Conservation (phyloP, 352 stramenopile genomes). For the Saprolegnia diclina region DNA sequence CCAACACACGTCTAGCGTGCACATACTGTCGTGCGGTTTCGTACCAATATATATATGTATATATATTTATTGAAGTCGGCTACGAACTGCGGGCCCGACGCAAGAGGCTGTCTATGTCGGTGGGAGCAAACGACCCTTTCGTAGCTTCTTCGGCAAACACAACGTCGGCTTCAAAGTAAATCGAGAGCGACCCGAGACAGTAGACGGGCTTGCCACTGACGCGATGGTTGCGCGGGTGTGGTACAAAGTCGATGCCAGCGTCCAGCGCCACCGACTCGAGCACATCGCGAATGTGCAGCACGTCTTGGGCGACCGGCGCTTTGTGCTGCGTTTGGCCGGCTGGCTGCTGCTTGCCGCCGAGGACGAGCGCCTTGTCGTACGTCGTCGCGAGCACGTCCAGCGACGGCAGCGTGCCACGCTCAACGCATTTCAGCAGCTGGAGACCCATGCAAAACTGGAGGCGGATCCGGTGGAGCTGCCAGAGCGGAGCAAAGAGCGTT, state of each 20-base stretch:
- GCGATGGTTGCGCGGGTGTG: slow-evolving; percentile 38
- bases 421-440: slow-evolving; percentile 45
- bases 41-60: not conserved
- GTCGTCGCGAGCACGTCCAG: slow-evolving; percentile 50
- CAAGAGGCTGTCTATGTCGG: slow-evolving; percentile 71
- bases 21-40: not conserved
- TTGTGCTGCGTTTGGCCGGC: slow-evolving; percentile 28
- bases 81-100: slow-evolving; percentile 19
- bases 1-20: too few species aligned
- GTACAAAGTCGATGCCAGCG: slow-evolving; percentile 76
- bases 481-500: slow-evolving; percentile 59
- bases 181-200: slow-evolving; percentile 66
- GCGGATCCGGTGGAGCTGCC: slow-evolving; percentile 54
- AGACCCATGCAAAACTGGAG: slow-evolving; percentile 74
- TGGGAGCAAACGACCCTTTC: slow-evolving; percentile 62
- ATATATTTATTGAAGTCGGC: not conserved
- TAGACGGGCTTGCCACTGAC: slow-evolving; percentile 74
- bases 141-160: slow-evolving; percentile 61
- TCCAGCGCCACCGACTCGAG: slow-evolving; percentile 75
- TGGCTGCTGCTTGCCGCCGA: slow-evolving; percentile 10
- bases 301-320: not conserved
- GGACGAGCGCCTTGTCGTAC: slow-evolving; percentile 72
- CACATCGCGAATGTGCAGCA: slow-evolving; percentile 62
- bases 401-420: slow-evolving; percentile 34
- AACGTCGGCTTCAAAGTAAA: slow-evolving; percentile 81